Conservation (phyloP, 495 filamentous ascomycete species). For the Aspergillus leporis region DNA sequence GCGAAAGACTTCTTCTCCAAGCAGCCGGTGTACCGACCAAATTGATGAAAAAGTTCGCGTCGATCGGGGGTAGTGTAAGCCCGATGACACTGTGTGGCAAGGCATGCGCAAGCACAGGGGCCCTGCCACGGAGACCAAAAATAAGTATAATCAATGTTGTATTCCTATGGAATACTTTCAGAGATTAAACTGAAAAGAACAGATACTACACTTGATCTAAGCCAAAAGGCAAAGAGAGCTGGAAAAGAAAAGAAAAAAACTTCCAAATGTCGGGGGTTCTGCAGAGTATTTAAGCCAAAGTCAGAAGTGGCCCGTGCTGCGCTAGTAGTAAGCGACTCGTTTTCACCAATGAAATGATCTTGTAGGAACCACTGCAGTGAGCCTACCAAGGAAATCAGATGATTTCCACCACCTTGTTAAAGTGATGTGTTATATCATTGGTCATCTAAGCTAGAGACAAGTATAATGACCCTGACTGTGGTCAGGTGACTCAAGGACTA, state of each 20-base stretch:
- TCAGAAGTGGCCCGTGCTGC: background rate
- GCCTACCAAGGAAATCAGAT: too few species aligned
- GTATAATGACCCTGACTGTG: too few species aligned
- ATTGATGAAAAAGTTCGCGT: conserved; percentile 61
- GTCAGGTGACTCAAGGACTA: too few species aligned
- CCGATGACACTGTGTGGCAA: conserved; percentile 75
- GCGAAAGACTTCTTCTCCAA: conserved; percentile 53
- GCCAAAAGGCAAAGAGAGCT: conserved; percentile 61
- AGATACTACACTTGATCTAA: conserved; percentile 99
- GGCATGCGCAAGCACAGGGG: conserved; percentile 86
- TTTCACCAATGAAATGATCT: background rate
- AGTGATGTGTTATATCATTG: too few species aligned
- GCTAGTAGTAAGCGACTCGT: background rate
- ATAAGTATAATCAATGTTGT: conserved; percentile 84
- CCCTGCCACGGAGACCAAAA: conserved; percentile 59
- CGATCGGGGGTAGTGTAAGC: conserved; percentile 85
- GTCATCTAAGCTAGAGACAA: too few species aligned
- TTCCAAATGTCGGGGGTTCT: conserved; percentile 11
- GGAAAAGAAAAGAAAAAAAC: conserved; percentile 50
- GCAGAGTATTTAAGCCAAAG: conserved; percentile 13
- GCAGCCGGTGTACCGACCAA: conserved; percentile 30
- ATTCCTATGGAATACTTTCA: conserved; percentile 66
- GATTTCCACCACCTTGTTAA: too few species aligned
- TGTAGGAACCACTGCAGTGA: too few species aligned
- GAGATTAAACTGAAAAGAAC: conserved; percentile 98